These are phyloP conservation scores for Leccinum obscurum DNA, from an alignment of 768 basidiomycete genomes.

Conservation along the genomic window DNA sequence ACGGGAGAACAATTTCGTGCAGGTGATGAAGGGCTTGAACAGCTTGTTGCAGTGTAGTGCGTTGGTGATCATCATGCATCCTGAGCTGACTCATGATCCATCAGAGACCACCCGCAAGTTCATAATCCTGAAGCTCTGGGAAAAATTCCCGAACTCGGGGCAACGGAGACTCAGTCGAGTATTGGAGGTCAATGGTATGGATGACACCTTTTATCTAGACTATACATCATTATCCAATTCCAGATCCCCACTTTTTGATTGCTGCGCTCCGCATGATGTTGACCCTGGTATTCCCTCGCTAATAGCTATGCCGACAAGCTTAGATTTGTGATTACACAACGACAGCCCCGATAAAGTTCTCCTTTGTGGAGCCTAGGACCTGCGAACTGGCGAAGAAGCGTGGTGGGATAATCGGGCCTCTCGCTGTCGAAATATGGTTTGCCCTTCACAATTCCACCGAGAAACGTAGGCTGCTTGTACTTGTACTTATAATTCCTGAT, in stretches of 20 bases:
- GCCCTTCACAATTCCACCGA: constrained; percentile 11
- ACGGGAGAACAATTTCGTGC: constrained; percentile 11
- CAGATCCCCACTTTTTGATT: constrained; percentile 12
- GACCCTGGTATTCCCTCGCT: constrained; percentile 1
- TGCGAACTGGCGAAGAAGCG: constrained; percentile 12
- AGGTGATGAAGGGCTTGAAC: constrained; percentile 24
- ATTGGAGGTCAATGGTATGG: constrained; percentile 16
- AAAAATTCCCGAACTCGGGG: not conserved
- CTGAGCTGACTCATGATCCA: not conserved
- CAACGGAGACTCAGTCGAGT: constrained; percentile 11
- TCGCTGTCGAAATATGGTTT: constrained; percentile 25
- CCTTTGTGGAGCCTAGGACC: constrained; percentile 15
- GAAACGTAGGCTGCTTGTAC: not conserved
- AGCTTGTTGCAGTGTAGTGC: constrained; percentile 19
- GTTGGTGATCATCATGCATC: not conserved
- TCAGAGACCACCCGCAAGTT: constrained; percentile 10
- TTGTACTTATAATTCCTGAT: not conserved
- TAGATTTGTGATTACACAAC: not conserved
- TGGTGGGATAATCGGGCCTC: constrained; percentile 15
- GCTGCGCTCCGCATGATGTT: constrained; percentile 23
- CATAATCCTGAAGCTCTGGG: not conserved
- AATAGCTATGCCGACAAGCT: too few species aligned
- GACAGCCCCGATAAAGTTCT: not conserved
- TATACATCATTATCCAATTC: not conserved
- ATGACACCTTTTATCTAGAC: too few species aligned